A percentile compares a stretch with the other conserved stretches of the same genome.
Evolutionary conservation across 805 yeast genomes (phyloP).

Genomic region (Candida berthetii): DNA sequence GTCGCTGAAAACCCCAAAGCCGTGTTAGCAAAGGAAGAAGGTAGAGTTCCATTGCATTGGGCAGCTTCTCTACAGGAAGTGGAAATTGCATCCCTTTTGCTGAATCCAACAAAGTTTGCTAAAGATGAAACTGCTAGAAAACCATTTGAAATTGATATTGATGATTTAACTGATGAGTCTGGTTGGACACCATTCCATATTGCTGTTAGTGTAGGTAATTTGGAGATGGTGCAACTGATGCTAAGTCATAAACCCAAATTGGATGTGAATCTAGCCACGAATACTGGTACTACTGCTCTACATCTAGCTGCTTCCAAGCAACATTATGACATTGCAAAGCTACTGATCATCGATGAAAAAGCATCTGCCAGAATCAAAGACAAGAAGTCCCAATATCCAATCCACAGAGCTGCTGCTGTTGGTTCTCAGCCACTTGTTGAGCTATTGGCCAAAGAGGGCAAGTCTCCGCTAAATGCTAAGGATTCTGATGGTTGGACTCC

Average conservation of each 20-base stretch:
- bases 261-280: conserved; percentile 55
- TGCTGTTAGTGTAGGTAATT: conserved; percentile 69
- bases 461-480: conserved; percentile 59
- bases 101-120: conserved; percentile 26
- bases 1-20: conserved; percentile 38
- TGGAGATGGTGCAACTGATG: conserved; percentile 43
- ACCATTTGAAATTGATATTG: conserved; percentile 48
- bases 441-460: conserved; percentile 43
- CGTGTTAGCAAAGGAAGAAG: conserved; percentile 51
- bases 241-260: conserved; percentile 45
- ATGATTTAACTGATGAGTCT: conserved; percentile 61
- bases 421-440: conserved; percentile 59
- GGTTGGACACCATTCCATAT: conserved; percentile 92
- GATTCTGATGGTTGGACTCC: conserved; percentile 82
- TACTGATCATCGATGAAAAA: conserved; percentile 44
- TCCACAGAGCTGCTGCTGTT: conserved; percentile 79
- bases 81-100: conserved; percentile 42
- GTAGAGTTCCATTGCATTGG: conserved; percentile 86
- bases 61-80: conserved; percentile 62
- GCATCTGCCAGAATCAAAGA: conserved; percentile 68
- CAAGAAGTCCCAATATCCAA: conserved; percentile 53
- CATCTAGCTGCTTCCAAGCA: conserved; percentile 75
- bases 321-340: conserved; percentile 45
- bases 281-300: conserved; percentile 66
- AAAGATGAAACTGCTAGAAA: conserved; percentile 13